These are phyloP conservation scores for Lactarius tabidus DNA, from an alignment of 768 basidiomycete species.

Conservation along the genomic window DNA sequence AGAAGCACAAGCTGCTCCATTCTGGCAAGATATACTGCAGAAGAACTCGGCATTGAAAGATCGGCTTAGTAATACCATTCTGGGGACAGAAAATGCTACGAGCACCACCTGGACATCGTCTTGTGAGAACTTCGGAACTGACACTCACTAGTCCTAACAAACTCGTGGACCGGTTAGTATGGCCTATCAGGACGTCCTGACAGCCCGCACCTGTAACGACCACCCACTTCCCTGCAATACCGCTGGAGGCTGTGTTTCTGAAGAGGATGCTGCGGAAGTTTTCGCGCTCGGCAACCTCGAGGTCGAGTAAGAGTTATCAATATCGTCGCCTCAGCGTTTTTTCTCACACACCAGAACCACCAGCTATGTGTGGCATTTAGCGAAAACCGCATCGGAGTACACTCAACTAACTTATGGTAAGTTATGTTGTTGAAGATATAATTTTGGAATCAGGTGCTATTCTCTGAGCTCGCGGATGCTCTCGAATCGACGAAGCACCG, in stretches of 20 bases:
- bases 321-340: neutral
- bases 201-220: conserved; percentile 42
- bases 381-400: conserved; percentile 40
- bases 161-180: neutral
- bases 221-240: conserved; percentile 44
- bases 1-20: conserved; percentile 40
- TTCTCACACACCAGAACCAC: neutral
- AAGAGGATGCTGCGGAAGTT: conserved; percentile 35
- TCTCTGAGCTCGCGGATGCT: conserved; percentile 38
- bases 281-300: conserved; percentile 36
- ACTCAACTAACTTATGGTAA: conserved; percentile 41
- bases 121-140: conserved; percentile 35
- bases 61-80: conserved; percentile 34
- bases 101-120: conserved; percentile 38
- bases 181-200: conserved; percentile 49
- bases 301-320: conserved; percentile 32
- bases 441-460: conserved; percentile 36
- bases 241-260: conserved; percentile 39
- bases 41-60: conserved; percentile 36
- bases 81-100: conserved; percentile 37
- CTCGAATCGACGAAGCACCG: conserved; percentile 36
- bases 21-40: conserved; percentile 44
- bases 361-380: conserved; percentile 48
- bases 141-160: neutral
- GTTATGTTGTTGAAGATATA: neutral